Percentiles rank a stretch among this genome's conserved stretches.
phyloP scores from a whole-genome alignment of 805 yeast species.

The Candida wancherniae region DNA sequence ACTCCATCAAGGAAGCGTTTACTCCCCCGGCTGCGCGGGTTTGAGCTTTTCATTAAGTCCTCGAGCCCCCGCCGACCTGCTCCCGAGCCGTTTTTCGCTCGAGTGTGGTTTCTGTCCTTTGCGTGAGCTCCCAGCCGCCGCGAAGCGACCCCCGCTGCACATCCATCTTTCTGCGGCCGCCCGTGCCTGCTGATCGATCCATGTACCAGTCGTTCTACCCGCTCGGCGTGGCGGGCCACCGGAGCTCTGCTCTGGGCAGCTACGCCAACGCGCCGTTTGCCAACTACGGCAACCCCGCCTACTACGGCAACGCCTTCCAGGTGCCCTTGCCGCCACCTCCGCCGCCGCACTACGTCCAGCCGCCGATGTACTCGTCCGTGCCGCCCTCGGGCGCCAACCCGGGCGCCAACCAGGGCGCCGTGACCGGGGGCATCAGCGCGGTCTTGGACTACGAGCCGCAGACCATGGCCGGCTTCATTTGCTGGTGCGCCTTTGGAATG shows the following conservation, averaged over 20 bases:
- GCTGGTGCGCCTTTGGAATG: conserved; percentile 68
- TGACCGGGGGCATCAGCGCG: conserved; percentile 70
- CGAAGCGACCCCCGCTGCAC: no score
- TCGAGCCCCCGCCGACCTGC: no score
- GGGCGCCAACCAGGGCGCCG: conserved; percentile 11
- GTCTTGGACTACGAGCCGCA: conserved; percentile 76
- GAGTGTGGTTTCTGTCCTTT: no score
- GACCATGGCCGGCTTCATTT: conserved; percentile 73
- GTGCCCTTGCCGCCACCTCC: conserved; percentile 10
- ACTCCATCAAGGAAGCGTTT: no score
- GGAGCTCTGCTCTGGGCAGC: conserved; percentile 26
- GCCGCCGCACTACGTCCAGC: conserved; percentile 13
- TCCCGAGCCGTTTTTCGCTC: no score
- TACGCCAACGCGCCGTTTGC: conserved; percentile 19
- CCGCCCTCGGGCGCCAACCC: conserved; percentile 4
- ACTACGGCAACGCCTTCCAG: conserved; percentile 5
- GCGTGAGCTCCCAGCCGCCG: no score
- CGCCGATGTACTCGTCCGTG: conserved; percentile 3
- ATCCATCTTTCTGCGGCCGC: no score
- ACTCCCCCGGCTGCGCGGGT: conserved; percentile 8
- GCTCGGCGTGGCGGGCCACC: conserved; percentile 38
- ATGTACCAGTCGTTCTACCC: conserved; percentile 14
- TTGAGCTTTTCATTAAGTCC: conserved; percentile 41
- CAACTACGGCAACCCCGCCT: conserved; percentile 15
- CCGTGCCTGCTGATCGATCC: no score